phyloP scores from a whole-genome alignment of 805 yeast genomes.

The Zygotorulaspora chibaensis region DNA sequence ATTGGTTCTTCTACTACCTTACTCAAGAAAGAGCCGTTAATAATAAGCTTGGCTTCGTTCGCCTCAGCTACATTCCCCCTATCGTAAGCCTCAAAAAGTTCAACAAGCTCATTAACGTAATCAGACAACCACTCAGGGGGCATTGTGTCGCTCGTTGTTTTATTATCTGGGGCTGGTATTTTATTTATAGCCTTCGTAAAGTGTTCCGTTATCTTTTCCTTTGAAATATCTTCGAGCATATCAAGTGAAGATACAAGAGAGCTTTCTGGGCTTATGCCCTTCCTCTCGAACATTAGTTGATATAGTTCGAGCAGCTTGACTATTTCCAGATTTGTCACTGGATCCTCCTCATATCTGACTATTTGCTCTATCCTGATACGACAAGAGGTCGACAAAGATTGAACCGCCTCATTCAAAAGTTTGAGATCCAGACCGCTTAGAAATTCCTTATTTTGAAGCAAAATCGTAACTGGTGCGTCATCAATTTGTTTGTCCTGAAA shows the following conservation, averaged over 20 bases:
- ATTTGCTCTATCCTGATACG: slow-evolving; percentile 64
- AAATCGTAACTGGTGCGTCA: slow-evolving; percentile 16
- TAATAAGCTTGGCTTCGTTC: slow-evolving; percentile 32
- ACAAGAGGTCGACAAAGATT: slow-evolving; percentile 44
- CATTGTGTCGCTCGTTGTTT: slow-evolving; percentile 50
- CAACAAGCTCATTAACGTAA: slow-evolving; percentile 45
- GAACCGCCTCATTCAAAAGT: slow-evolving; percentile 31
- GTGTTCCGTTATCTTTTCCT: slow-evolving; percentile 20
- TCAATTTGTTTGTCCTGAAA: slow-evolving; percentile 27
- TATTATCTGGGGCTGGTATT: slow-evolving; percentile 31
- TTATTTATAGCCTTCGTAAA: slow-evolving; percentile 26
- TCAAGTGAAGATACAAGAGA: slow-evolving; percentile 20
- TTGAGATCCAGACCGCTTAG: slow-evolving; percentile 27
- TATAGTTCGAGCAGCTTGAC: slow-evolving; percentile 65
- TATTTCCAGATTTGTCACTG: slow-evolving; percentile 53
- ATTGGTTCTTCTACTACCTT: slow-evolving; percentile 43
- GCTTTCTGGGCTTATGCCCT: slow-evolving; percentile 34
- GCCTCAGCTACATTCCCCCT: slow-evolving; percentile 28
- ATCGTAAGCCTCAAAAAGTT: slow-evolving; percentile 55
- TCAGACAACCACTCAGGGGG: slow-evolving; percentile 82
- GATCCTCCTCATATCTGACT: slow-evolving; percentile 57
- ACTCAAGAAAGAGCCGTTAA: slow-evolving; percentile 39
- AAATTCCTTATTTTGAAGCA: slow-evolving; percentile 26
- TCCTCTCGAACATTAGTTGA: slow-evolving; percentile 53
- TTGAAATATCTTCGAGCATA: slow-evolving; percentile 18